Base-by-base conservation (phyloP, 176 grass and related monocot species). In the Alloteropsis semialata region DNA sequence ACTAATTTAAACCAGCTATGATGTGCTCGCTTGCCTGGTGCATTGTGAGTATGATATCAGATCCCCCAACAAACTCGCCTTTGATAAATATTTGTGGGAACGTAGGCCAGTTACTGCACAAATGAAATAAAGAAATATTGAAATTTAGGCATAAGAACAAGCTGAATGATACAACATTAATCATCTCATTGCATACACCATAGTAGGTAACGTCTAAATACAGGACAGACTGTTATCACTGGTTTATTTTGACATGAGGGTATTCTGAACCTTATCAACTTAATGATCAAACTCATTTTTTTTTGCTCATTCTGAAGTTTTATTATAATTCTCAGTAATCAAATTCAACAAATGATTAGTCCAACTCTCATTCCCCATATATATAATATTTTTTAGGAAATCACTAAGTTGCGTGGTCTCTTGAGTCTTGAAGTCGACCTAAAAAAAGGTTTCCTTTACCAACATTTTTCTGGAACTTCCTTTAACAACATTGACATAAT, bases 1-100 rank as follows among this genome's bases (percentile, higher is more conserved):
- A n/a, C 30, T 8, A 22, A 33, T 3, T 14, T 3, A 53, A 83
- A 80, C 14, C 4, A 45, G 22, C 17, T 5, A 29, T 55, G 38
- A 59, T 38, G 12, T 65, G 12, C 72, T 89, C 70, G 51, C 72
- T 87, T 93, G 89, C 97, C 97, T 96, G 93, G 64, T 99, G 97
- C 97, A 96, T 96, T 77, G 54, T 89, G 55, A 99, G 86, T 80
- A 99, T 88, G 72, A 96, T 96, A 90, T 99, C 97, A 51, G 97
- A 96, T 33, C 97, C 97, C 5, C 97, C 97, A 41, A 99, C 77
- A 66, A 99, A 99, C 59, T 99, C 93, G 78, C 96, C 91, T 29
- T 99, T 96, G 53, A 99, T 96, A 88, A 96, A 96, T 86, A 99
- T 84, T 90, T 99, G 93, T 3, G 97, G 93, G 89, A 99, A 99